These are phyloP conservation scores for Apiospora malaysiana DNA, from an alignment of 2,329 filamentous ascomycete species.

Conservation along the genomic window DNA sequence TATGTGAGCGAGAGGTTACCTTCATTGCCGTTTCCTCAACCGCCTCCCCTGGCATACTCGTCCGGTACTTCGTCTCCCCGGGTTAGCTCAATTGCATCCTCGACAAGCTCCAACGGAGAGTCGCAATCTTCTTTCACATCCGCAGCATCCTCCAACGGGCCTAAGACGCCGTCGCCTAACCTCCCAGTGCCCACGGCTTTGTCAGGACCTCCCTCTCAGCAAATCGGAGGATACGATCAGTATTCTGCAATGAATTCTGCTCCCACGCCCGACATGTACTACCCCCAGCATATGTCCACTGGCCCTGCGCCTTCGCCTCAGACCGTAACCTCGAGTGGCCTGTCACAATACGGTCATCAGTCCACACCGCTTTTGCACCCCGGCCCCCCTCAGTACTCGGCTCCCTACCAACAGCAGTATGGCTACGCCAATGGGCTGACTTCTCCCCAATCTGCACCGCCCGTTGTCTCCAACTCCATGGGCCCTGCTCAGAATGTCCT, in stretches of 20 bases:
- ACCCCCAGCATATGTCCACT: constrained; percentile 77
- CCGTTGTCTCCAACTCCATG: constrained; percentile 75
- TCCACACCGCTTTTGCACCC: constrained; percentile 79
- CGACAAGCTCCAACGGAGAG: constrained; percentile 56
- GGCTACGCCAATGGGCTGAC: constrained; percentile 78
- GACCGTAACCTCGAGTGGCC: constrained; percentile 73
- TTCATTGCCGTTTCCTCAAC: constrained; percentile 71
- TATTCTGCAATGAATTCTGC: constrained; percentile 79
- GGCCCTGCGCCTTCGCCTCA: constrained; percentile 77
- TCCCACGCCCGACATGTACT: constrained; percentile 79
- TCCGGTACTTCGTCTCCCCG: constrained; percentile 77
- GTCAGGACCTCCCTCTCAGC: constrained; percentile 46
- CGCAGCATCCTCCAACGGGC: constrained; percentile 63
- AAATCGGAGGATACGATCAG: constrained; percentile 47
- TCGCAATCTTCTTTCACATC: constrained; percentile 62
- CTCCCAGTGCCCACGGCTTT: constrained; percentile 58
- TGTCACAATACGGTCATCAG: constrained; percentile 80
- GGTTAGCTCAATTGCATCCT: constrained; percentile 74
- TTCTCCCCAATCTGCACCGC: constrained; percentile 74
- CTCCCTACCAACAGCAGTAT: constrained; percentile 71
- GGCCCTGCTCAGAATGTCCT: constrained; percentile 67
- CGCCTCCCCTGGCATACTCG: constrained; percentile 72
- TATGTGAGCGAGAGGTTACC: constrained; percentile 77
- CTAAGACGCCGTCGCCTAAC: constrained; percentile 80
- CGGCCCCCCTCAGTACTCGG: constrained; percentile 71